Conservation (phyloP, 2,329 filamentous ascomycete species). For the Cyphellophora europaea region DNA sequence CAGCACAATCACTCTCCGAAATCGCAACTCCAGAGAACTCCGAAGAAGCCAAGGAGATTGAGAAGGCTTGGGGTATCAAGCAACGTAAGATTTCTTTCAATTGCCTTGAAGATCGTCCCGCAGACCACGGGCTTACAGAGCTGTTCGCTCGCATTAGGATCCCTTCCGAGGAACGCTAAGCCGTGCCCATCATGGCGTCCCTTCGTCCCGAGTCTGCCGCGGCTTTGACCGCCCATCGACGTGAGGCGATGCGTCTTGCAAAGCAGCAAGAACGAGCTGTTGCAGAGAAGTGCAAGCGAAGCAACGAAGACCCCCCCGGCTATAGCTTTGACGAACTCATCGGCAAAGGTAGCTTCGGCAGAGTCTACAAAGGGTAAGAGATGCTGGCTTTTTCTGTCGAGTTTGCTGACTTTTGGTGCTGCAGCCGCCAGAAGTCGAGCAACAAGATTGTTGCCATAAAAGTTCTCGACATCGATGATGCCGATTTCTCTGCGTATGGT, state of each 20-base stretch:
- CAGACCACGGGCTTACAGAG: neutral
- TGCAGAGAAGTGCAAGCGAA: conserved; percentile 35
- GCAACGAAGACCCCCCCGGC: conserved; percentile 33
- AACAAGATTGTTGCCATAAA: conserved; percentile 40
- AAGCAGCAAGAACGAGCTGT: conserved; percentile 36
- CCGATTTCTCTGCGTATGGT: conserved; percentile 37
- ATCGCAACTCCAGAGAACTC: neutral
- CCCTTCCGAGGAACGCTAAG: neutral
- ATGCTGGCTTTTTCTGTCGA: neutral
- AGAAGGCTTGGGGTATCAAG: conserved; percentile 1
- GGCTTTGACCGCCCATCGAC: conserved; percentile 38
- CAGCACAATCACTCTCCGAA: neutral
- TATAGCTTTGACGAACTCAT: conserved; percentile 43
- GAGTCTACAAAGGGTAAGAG: conserved; percentile 39
- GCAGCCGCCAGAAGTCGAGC: conserved; percentile 26
- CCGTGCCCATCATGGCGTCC: conserved; percentile 11
- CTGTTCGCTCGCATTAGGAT: neutral
- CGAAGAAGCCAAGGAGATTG: neutral
- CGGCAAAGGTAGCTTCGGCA: conserved; percentile 41
- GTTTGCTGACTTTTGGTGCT: conserved; percentile 1
- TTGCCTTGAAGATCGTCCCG: neutral
- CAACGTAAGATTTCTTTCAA: neutral
- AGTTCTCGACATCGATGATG: conserved; percentile 40
- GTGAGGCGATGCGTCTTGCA: conserved; percentile 38
- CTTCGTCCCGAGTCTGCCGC: conserved; percentile 14